Percentiles rank a stretch among this genome's conserved stretches.
These are phyloP conservation scores for Penicillium desertorum DNA, from an alignment of 495 filamentous ascomycete species.

Conservation along the genomic window DNA sequence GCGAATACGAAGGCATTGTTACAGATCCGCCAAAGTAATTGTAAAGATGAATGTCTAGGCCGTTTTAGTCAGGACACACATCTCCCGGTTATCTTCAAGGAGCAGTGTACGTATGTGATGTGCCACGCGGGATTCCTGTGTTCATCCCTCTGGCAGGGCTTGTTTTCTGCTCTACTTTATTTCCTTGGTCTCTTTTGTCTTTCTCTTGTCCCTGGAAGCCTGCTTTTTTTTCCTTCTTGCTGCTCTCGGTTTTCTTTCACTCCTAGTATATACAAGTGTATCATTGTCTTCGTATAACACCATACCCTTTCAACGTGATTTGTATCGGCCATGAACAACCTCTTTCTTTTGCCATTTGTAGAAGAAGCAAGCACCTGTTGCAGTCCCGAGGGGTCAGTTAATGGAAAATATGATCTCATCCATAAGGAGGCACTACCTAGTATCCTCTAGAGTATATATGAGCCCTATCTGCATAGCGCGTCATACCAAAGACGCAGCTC, in stretches of 20 bases:
- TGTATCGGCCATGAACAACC: slow-evolving; percentile 1
- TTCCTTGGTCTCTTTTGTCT: slow-evolving; percentile 13
- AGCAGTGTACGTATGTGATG: slow-evolving; percentile 3
- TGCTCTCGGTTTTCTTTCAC: slow-evolving; percentile 12
- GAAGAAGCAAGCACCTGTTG: not conserved
- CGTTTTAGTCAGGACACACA: not conserved
- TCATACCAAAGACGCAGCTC: not conserved
- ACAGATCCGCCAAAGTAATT: slow-evolving; percentile 59
- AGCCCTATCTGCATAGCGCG: not conserved
- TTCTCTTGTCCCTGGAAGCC: slow-evolving; percentile 25
- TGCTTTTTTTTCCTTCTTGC: slow-evolving; percentile 13
- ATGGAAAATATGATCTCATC: not conserved
- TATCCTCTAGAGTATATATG: not conserved
- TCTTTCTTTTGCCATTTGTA: not conserved
- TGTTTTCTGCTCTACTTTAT: slow-evolving; percentile 13
- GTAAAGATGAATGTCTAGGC: not conserved
- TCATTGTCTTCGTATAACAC: slow-evolving; percentile 30
- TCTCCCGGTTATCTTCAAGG: not conserved
- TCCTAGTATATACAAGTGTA: slow-evolving; percentile 40
- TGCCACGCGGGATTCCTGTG: slow-evolving; percentile 12
- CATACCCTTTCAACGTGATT: slow-evolving; percentile 27
- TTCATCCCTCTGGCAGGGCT: slow-evolving; percentile 9
- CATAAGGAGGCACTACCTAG: not conserved
- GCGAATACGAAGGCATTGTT: slow-evolving; percentile 91
- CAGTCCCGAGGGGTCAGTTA: not conserved